Base-by-base conservation (phyloP, 805 yeast species). In the Saturnispora ahearnii region DNA sequence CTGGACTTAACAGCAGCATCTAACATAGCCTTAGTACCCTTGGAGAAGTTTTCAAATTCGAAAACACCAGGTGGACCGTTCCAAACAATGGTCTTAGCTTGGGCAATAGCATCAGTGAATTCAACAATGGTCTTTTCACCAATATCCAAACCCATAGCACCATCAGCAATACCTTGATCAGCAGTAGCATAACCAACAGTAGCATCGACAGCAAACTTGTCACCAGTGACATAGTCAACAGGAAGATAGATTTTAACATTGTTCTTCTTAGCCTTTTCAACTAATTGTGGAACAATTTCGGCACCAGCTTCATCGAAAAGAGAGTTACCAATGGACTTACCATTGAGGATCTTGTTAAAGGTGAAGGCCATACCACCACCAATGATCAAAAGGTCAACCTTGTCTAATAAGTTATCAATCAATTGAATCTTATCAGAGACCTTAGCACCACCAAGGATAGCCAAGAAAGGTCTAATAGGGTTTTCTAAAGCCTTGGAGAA, bases 301-400 rank as follows among this genome's bases (percentile, higher is more conserved):
- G 99, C 87, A 70, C 99, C 99, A 57, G 83, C 96, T 64, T 79
- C 83, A 70, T 93, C 99, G 73, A 67, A 93, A 66, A 93, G 77
- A 36, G 99, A 93, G 71, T 83, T 75, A 72, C 99, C 99, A 62
- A 93, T 93, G 57, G 82, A 71, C 74, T 88, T 81, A 69, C 79
- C 77, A 72, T 88, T 86, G 57, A 88, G 67, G 49, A 91, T 85
- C 81, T 93, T 93, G 81, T 87, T 88, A 83, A 93, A 93, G 63
- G 99, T 93, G 85, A 91, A 93, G 55, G 99, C 93, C 99, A 93
- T 93, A 76, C 99, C 99, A 77, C 99, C 99, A 70, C 99, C 98
- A 65, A 93, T 82, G 74, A 93, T 88, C 70, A 93, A 78, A 57
- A 83, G 73, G 74, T 93, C 85, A 65, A 93, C 98, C 82, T 93